Percentiles rank a stretch among this genome's conserved stretches.
Evolutionary conservation across 192 early-diverging fungal genomes (phyloP).

Genomic region (Bifiguratus adelaidae): DNA sequence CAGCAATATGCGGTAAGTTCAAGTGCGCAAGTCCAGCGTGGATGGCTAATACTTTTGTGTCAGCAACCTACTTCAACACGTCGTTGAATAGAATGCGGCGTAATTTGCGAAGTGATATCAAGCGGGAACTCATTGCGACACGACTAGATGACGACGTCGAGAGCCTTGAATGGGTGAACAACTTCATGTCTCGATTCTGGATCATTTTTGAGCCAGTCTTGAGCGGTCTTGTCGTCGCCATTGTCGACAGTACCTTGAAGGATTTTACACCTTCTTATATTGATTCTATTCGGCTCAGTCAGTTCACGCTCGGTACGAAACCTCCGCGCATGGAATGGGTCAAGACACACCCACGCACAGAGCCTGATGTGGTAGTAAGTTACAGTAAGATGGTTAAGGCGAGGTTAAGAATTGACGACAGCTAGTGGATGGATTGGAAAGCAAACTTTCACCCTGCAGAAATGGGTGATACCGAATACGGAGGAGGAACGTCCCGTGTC

Average conservation of each 20-base stretch:
- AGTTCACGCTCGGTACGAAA: conserved; percentile 57
- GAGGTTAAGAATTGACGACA: too few relatives aligned
- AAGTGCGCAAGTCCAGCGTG: too few relatives aligned
- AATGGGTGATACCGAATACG: conserved; percentile 33
- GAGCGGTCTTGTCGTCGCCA: conserved; percentile 46
- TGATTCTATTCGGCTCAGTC: conserved; percentile 45
- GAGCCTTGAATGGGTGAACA: conserved; percentile 70
- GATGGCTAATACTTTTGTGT: too few relatives aligned
- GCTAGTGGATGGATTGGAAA: conserved; percentile 63
- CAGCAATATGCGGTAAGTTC: conserved; percentile 22
- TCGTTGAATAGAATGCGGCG: conserved; percentile 38
- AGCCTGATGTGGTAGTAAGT: conserved; percentile 37
- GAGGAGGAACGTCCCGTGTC: conserved; percentile 38
- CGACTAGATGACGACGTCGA: conserved; percentile 38
- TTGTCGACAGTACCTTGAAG: conserved; percentile 50
- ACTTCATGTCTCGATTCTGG: conserved; percentile 64
- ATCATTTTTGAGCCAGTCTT: conserved; percentile 69
- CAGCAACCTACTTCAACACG: conserved; percentile 44
- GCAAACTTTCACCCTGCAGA: conserved; percentile 66
- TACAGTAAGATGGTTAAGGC: too few relatives aligned
- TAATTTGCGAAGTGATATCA: conserved; percentile 41
- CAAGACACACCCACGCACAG: conserved; percentile 43
- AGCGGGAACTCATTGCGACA: conserved; percentile 31
- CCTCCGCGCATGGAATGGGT: conserved; percentile 47
- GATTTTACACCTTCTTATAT: conserved; percentile 52